These are phyloP conservation scores for Teunomyces lycoperdinae DNA, from an alignment of 805 yeast genomes.

Conservation along the genomic window DNA sequence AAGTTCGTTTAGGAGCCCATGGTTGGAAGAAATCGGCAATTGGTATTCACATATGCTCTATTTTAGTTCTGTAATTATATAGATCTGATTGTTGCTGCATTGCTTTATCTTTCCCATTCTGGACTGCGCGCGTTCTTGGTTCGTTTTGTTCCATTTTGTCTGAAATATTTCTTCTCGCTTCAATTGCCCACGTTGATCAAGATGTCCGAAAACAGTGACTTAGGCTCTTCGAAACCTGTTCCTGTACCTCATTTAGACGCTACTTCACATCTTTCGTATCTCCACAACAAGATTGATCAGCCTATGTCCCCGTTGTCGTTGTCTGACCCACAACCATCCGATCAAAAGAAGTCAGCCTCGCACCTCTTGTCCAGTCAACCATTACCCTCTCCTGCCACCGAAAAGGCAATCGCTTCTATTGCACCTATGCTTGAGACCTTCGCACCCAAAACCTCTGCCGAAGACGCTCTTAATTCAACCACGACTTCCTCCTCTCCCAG, in stretches of 20 bases:
- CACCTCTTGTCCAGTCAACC: constrained; percentile 6
- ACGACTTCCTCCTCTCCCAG: constrained; percentile 17
- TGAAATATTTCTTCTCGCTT: not conserved
- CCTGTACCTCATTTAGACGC: constrained; percentile 1
- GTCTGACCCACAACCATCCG: constrained; percentile 11
- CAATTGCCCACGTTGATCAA: not conserved
- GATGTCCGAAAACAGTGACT: constrained; percentile 1
- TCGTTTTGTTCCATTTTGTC: not conserved
- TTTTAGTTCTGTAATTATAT: not conserved
- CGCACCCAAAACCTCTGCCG: constrained; percentile 64
- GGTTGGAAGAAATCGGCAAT: no score
- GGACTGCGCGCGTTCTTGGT: not conserved
- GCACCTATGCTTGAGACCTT: constrained; percentile 77
- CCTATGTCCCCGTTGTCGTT: constrained; percentile 36
- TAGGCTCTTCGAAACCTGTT: not conserved
- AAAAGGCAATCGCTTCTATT: constrained; percentile 70
- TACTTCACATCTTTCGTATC: not conserved
- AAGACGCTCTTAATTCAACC: constrained; percentile 18
- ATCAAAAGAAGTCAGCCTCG: not conserved
- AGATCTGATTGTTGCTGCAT: not conserved
- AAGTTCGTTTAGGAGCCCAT: no score
- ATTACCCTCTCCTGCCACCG: constrained; percentile 31
- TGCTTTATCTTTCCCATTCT: not conserved
- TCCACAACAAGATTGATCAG: constrained; percentile 18
- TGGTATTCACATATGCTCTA: no score